Conservation (phyloP, 2,329 filamentous ascomycete species). For the Trichoderma endophyticum region DNA sequence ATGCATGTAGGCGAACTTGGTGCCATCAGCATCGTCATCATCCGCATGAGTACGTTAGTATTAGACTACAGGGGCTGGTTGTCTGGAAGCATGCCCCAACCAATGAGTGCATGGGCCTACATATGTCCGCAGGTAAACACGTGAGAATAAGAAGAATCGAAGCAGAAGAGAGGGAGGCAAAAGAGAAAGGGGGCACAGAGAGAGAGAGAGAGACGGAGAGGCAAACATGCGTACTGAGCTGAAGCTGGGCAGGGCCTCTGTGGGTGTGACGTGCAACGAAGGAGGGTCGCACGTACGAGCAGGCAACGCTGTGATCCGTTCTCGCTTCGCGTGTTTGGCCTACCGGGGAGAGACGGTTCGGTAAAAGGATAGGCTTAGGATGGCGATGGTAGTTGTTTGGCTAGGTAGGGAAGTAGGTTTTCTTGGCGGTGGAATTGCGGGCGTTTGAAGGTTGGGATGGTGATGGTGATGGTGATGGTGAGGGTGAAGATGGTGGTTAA, state of each 20-base stretch:
- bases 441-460: not conserved
- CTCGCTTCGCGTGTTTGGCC: conserved; percentile 15
- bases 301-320: conserved; percentile 13
- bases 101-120: not conserved
- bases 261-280: not conserved
- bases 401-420: not conserved
- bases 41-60: not conserved
- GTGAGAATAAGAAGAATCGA: not conserved
- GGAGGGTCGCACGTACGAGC: not conserved
- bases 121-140: too few species aligned
- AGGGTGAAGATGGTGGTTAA: too few species aligned
- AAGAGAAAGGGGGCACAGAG: not conserved
- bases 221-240: not conserved
- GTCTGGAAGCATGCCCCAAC: not conserved
- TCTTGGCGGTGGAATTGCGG: not conserved
- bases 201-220: not conserved
- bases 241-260: not conserved
- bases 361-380: not conserved
- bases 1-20: not conserved
- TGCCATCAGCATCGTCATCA: not conserved
- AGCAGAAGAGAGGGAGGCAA: not conserved
- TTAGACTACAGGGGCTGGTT: not conserved
- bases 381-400: not conserved
- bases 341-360: conserved; percentile 5
- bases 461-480: not conserved